phyloP scores from a whole-genome alignment of 139 green algal genomes.

The Eudorina sp. region DNA sequence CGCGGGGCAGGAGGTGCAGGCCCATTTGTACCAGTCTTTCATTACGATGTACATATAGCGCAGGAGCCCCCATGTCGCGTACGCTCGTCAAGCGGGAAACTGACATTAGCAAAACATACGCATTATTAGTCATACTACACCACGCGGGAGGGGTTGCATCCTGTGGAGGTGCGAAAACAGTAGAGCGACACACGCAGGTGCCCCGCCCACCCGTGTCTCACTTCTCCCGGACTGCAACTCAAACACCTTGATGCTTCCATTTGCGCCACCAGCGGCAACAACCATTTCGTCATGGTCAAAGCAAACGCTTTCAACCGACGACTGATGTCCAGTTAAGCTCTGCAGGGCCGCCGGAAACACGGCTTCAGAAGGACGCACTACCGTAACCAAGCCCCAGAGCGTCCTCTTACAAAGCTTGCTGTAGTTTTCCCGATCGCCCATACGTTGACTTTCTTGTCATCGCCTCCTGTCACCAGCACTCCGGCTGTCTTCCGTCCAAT shows the following conservation, averaged over 20 bases:
- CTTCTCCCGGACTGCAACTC: conserved; percentile 76
- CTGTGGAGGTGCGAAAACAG: background rate
- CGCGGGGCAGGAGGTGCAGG: background rate
- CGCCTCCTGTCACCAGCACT: conserved; percentile 88
- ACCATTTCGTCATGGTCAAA: conserved; percentile 86
- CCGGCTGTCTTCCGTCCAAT: conserved; percentile 81
- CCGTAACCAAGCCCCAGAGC: no score
- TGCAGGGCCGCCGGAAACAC: no score
- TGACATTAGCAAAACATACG: no score
- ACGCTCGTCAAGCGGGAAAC: no score
- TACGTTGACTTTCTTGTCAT: conserved; percentile 93
- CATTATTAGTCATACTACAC: background rate
- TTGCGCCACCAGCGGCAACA: conserved; percentile 77
- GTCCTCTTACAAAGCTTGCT: conserved; percentile 63
- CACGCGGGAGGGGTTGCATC: background rate
- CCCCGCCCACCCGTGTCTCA: background rate
- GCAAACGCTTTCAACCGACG: conserved; percentile 78
- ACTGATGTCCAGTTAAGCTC: conserved; percentile 78
- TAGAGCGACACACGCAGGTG: background rate
- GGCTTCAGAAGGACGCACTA: no score
- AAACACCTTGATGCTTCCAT: conserved; percentile 86
- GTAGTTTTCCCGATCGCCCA: conserved; percentile 84
- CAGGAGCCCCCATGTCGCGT: no score
- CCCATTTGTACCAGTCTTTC: no score
- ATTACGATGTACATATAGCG: no score